phyloP scores from a whole-genome alignment of 2,329 filamentous ascomycete genomes.

The Myotisia sp. region DNA sequence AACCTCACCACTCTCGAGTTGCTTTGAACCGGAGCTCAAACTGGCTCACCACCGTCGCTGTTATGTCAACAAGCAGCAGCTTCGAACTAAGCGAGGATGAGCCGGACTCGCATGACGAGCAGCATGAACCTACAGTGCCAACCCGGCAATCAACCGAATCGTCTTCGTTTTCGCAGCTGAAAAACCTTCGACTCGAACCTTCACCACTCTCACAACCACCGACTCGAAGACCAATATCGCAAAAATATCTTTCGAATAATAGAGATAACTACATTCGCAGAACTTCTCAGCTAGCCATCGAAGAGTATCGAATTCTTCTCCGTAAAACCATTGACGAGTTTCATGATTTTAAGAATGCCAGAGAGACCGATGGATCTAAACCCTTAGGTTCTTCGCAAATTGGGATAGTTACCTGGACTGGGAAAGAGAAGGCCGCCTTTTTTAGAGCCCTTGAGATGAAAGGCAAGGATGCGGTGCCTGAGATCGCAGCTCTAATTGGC shows the following conservation, averaged over 20 bases:
- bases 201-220: slow-evolving; percentile 3
- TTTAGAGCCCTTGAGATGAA: slow-evolving; percentile 52
- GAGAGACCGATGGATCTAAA: slow-evolving; percentile 6
- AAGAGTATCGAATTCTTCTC: slow-evolving; percentile 36
- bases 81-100: neutral
- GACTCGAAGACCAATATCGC: slow-evolving; percentile 1
- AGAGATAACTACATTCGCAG: slow-evolving; percentile 2
- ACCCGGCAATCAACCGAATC: neutral
- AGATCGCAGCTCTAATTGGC: slow-evolving; percentile 48
- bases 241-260: slow-evolving; percentile 3
- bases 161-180: slow-evolving; percentile 11
- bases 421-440: slow-evolving; percentile 54
- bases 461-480: slow-evolving; percentile 47
- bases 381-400: slow-evolving; percentile 40
- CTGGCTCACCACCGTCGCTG: neutral
- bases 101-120: neutral
- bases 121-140: neutral
- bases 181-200: slow-evolving; percentile 9
- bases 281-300: neutral
- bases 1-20: neutral
- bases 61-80: slow-evolving; percentile 6
- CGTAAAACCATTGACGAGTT: slow-evolving; percentile 42
- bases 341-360: too few species aligned
- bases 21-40: neutral
- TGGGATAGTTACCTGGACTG: slow-evolving; percentile 56